These are phyloP conservation scores for Fusarium sacchari DNA, from an alignment of 2,329 filamentous ascomycete species.

Conservation along the genomic window DNA sequence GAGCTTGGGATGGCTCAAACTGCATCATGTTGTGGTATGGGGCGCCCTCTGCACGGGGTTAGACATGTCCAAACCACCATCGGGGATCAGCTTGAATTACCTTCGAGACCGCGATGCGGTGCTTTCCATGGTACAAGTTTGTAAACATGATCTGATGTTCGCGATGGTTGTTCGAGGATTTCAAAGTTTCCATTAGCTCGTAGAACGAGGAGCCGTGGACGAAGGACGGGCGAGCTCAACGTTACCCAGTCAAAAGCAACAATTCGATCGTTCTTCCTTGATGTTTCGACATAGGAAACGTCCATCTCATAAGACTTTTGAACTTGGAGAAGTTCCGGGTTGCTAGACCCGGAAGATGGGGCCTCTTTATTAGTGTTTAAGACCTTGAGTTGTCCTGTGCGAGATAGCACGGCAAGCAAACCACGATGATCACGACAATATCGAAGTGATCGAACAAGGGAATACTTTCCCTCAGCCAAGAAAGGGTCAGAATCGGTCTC, in stretches of 20 bases:
- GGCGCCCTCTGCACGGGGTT: constrained; percentile 54
- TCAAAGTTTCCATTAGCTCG: constrained; percentile 70
- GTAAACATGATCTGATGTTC: constrained; percentile 66
- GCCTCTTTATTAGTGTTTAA: constrained; percentile 67
- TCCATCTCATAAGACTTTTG: constrained; percentile 71
- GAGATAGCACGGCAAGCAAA: constrained; percentile 69
- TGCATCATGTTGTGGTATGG: constrained; percentile 67
- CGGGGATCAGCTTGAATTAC: constrained; percentile 46
- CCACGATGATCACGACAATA: constrained; percentile 72
- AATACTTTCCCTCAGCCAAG: constrained; percentile 64
- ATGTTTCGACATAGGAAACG: constrained; percentile 62
- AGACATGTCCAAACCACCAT: constrained; percentile 11
- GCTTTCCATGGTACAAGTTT: constrained; percentile 70
- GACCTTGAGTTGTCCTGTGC: constrained; percentile 71
- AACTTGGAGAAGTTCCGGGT: constrained; percentile 69
- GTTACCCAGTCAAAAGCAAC: constrained; percentile 76
- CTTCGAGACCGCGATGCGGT: constrained; percentile 66
- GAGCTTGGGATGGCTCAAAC: constrained; percentile 65
- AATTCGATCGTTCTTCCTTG: constrained; percentile 67
- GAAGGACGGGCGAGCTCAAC: constrained; percentile 63
- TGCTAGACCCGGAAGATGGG: constrained; percentile 55
- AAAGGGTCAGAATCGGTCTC: constrained; percentile 63
- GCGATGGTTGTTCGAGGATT: constrained; percentile 69
- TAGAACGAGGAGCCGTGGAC: constrained; percentile 68
- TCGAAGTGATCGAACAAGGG: constrained; percentile 69